Evolutionary conservation across 2,329 filamentous ascomycete genomes (phyloP).

Genomic region (Fusarium coffeatum): DNA sequence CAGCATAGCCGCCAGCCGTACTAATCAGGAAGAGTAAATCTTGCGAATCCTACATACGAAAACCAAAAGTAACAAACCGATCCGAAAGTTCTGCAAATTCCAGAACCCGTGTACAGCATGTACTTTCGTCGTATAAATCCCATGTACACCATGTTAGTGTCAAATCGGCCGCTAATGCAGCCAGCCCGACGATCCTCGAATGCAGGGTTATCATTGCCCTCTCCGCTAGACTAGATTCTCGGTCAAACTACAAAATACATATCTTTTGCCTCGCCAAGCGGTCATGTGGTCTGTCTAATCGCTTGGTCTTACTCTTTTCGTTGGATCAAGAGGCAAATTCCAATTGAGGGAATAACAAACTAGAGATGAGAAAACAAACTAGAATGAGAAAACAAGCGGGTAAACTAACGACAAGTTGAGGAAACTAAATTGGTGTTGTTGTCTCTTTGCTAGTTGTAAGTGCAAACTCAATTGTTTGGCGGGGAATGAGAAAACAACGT

Average conservation of each 20-base stretch:
- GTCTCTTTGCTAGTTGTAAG: neutral
- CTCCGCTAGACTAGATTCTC: neutral
- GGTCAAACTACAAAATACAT: neutral
- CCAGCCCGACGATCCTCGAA: constrained; percentile 9
- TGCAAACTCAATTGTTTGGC: neutral
- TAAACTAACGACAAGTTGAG: neutral
- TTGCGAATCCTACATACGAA: constrained; percentile 4
- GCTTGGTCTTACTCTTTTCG: neutral
- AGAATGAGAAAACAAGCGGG: neutral
- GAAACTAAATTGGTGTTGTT: neutral
- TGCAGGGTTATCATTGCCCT: neutral
- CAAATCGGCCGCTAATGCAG: constrained; percentile 38
- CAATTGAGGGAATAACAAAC: neutral
- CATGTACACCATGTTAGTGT: constrained; percentile 15
- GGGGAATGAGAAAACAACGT: neutral
- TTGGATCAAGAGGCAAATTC: neutral
- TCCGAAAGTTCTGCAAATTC: neutral
- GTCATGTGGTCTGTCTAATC: neutral
- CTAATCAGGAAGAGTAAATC: constrained; percentile 2
- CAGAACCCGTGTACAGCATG: neutral
- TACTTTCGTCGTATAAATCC: neutral
- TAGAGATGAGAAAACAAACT: constrained; percentile 2
- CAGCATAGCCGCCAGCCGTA: neutral
- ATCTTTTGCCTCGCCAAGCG: neutral
- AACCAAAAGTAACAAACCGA: neutral